Evolutionary conservation across 257 asterid genomes (phyloP).

Genomic region (Solanum piurae): DNA sequence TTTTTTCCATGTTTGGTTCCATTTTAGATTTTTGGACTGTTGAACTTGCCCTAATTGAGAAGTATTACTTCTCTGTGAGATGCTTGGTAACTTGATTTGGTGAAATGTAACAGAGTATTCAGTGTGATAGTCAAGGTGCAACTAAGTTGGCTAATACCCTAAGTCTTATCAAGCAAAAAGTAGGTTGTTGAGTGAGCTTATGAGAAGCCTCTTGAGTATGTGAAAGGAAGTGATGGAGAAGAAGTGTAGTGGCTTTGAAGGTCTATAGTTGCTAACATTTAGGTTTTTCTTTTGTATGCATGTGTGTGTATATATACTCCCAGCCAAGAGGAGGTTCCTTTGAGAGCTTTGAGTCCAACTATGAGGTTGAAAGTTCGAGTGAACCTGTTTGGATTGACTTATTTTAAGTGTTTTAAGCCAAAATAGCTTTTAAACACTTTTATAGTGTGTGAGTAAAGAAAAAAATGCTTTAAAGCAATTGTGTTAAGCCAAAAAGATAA

Average conservation of each 20-base stretch:
- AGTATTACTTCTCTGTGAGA: background rate
- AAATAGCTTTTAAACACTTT: background rate
- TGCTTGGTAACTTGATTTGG: background rate
- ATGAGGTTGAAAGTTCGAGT: background rate
- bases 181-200: background rate
- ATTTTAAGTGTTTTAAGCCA: background rate
- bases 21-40: background rate
- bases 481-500: background rate
- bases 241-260: background rate
- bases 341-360: background rate
- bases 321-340: background rate
- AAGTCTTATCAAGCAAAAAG: background rate
- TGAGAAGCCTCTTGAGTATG: background rate
- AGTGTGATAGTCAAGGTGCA: background rate
- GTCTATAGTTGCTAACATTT: background rate
- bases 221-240: background rate
- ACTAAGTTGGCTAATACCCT: background rate
- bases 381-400: background rate
- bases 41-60: background rate
- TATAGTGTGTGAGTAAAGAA: background rate
- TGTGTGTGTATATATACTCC: background rate
- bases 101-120: background rate
- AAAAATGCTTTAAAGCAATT: background rate
- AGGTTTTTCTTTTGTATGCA: background rate
- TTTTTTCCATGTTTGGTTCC: background rate